phyloP scores from a whole-genome alignment of 768 basidiomycete genomes.

The Inosperma sp. region DNA sequence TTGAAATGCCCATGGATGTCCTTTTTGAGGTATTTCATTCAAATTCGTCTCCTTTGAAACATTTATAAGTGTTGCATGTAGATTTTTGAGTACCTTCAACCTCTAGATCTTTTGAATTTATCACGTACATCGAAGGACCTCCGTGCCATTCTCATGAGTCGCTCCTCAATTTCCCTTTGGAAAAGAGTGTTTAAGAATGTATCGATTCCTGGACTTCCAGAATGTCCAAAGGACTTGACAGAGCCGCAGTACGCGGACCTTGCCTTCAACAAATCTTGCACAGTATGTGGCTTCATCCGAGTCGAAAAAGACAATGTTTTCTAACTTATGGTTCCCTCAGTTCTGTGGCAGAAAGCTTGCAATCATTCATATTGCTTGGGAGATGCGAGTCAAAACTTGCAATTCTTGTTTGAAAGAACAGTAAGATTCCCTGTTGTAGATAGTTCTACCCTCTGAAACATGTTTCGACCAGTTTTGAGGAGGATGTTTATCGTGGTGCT shows the following conservation, averaged over 20 bases:
- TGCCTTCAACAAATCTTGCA: constrained; percentile 40
- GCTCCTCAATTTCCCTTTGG: constrained; percentile 40
- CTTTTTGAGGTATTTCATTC: constrained; percentile 22
- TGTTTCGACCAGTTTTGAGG: no score
- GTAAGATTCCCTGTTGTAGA: background rate
- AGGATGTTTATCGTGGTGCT: no score
- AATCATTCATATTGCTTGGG: constrained; percentile 2
- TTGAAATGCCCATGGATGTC: constrained; percentile 26
- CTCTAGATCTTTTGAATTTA: constrained; percentile 42
- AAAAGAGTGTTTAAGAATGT: constrained; percentile 35
- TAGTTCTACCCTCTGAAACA: no score
- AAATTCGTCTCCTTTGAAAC: background rate
- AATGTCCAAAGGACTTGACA: constrained; percentile 40
- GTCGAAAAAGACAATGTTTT: background rate
- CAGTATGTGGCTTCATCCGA: constrained; percentile 31
- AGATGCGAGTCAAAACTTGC: constrained; percentile 4
- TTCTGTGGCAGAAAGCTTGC: constrained; percentile 2
- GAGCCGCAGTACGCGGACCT: constrained; percentile 44
- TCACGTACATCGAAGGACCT: constrained; percentile 41
- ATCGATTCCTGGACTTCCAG: constrained; percentile 31
- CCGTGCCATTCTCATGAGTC: constrained; percentile 38
- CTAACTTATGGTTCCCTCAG: background rate
- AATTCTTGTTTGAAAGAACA: background rate
- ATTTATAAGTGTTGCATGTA: constrained; percentile 1
- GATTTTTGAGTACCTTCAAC: constrained; percentile 42